Percentiles rank a stretch among this genome's conserved stretches.
Evolutionary conservation across 495 filamentous ascomycete species (phyloP).

Genomic region (Oleoguttula mirabilis): DNA sequence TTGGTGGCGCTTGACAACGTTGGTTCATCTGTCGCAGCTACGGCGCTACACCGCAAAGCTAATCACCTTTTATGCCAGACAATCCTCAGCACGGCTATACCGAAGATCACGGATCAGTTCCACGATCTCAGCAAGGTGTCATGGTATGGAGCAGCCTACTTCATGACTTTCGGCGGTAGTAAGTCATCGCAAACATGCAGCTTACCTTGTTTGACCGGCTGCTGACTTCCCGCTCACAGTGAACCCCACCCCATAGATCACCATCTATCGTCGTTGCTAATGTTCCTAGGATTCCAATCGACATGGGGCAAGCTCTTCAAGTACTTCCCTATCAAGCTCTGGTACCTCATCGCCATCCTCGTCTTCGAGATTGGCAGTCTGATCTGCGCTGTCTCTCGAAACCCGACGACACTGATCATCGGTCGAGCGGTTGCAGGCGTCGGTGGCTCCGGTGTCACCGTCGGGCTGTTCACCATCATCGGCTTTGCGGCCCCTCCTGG

Average conservation of each 20-base stretch:
- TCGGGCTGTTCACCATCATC: slow-evolving; percentile 26
- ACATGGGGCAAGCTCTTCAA: slow-evolving; percentile 30
- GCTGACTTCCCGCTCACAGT: no score
- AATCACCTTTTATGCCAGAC: not conserved
- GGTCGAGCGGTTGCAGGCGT: slow-evolving; percentile 29
- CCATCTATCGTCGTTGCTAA: no score
- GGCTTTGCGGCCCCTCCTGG: slow-evolving; percentile 26
- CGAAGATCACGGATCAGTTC: slow-evolving; percentile 28
- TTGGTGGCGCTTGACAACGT: no score
- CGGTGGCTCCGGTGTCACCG: slow-evolving; percentile 24
- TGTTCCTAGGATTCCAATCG: slow-evolving; percentile 27
- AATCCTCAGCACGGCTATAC: slow-evolving; percentile 31
- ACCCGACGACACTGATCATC: slow-evolving; percentile 27
- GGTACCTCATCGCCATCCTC: slow-evolving; percentile 24
- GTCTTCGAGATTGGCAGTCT: slow-evolving; percentile 27
- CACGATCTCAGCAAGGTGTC: slow-evolving; percentile 29
- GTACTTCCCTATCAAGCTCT: slow-evolving; percentile 29
- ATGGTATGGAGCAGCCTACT: slow-evolving; percentile 31
- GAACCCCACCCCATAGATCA: no score
- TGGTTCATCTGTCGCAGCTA: no score
- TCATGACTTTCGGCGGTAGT: slow-evolving; percentile 29
- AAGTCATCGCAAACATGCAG: no score
- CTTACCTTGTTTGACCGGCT: no score
- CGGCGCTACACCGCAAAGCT: no score
- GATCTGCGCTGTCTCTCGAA: slow-evolving; percentile 27